A percentile compares a stretch with the other conserved stretches of the same genome.
phyloP scores from a whole-genome alignment of 2,329 filamentous ascomycete species.

The Diatrype stigma region DNA sequence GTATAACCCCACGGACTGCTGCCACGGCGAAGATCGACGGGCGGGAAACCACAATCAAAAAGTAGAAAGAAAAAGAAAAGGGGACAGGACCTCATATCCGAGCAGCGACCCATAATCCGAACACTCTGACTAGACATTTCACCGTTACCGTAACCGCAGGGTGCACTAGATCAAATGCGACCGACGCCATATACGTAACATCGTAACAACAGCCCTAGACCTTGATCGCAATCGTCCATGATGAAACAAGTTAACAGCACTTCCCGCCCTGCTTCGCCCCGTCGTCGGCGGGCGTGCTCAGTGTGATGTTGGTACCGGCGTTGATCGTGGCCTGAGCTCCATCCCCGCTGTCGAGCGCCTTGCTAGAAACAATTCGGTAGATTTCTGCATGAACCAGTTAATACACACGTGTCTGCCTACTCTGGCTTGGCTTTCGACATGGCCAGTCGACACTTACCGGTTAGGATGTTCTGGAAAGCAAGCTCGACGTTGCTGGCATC shows the following conservation, averaged over 20 bases:
- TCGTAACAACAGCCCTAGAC: constrained; percentile 30
- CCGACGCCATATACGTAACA: constrained; percentile 32
- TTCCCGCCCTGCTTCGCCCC: constrained; percentile 71
- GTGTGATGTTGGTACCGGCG: constrained; percentile 76
- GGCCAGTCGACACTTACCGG: constrained; percentile 56
- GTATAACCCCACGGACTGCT: no score
- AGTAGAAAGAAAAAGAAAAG: constrained; percentile 14
- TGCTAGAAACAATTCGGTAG: constrained; percentile 98
- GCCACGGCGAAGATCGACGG: not conserved
- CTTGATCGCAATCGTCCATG: constrained; percentile 22
- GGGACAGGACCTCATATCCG: constrained; percentile 17
- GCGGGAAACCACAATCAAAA: not conserved
- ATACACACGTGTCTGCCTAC: no score
- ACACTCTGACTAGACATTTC: constrained; percentile 12
- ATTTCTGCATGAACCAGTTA: constrained; percentile 63
- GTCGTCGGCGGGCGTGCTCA: constrained; percentile 80
- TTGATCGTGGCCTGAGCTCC: constrained; percentile 74
- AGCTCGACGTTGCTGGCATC: constrained; percentile 99
- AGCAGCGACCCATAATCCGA: constrained; percentile 21
- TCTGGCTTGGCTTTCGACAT: no score
- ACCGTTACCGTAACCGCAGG: constrained; percentile 5
- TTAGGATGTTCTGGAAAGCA: constrained; percentile 98
- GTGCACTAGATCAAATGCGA: constrained; percentile 17
- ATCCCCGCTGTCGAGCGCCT: constrained; percentile 89
- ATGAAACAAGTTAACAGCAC: constrained; percentile 61